Evolutionary conservation across 2,329 filamentous ascomycete genomes (phyloP).

Genomic region (Cladosporium sp.): DNA sequence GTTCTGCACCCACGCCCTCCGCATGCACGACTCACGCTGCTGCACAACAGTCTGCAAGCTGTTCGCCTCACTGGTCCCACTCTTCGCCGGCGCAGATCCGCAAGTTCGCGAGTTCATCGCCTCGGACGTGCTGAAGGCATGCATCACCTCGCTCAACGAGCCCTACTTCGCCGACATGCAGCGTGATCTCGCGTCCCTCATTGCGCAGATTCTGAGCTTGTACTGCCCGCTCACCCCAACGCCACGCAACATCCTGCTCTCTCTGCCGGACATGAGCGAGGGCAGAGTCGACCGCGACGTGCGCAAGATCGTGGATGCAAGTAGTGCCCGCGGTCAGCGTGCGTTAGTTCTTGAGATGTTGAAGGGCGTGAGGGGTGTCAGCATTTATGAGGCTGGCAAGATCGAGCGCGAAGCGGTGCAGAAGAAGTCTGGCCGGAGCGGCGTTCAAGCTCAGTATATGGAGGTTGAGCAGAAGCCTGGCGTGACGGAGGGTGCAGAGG

Average conservation of each 20-base stretch:
- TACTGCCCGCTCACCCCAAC: slow-evolving; percentile 71
- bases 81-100: slow-evolving; percentile 62
- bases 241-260: slow-evolving; percentile 73
- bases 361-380: slow-evolving; percentile 83
- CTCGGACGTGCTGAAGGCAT: slow-evolving; percentile 83
- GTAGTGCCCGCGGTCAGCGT: slow-evolving; percentile 70
- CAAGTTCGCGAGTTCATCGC: slow-evolving; percentile 85
- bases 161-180: slow-evolving; percentile 96
- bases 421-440: slow-evolving; percentile 23
- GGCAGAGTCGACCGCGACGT: slow-evolving; percentile 63
- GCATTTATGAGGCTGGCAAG: slow-evolving; percentile 90
- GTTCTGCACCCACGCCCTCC: slow-evolving; percentile 87
- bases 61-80: slow-evolving; percentile 80
- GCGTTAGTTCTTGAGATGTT: slow-evolving; percentile 80
- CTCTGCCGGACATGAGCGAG: slow-evolving; percentile 72
- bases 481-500: slow-evolving; percentile 42
- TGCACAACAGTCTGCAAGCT: slow-evolving; percentile 82
- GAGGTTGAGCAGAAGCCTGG: slow-evolving; percentile 41
- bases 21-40: slow-evolving; percentile 85
- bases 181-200: slow-evolving; percentile 83
- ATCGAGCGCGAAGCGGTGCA: slow-evolving; percentile 50
- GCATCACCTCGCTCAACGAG: slow-evolving; percentile 87
- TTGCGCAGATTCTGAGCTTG: slow-evolving; percentile 78
- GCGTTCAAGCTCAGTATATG: slow-evolving; percentile 44
- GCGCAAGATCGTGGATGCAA: slow-evolving; percentile 36